Evolutionary conservation across 2,329 filamentous ascomycete genomes (phyloP), one percentile per base, ranked within the genome.

Genomic region (Botrytis tulipae): DNA sequence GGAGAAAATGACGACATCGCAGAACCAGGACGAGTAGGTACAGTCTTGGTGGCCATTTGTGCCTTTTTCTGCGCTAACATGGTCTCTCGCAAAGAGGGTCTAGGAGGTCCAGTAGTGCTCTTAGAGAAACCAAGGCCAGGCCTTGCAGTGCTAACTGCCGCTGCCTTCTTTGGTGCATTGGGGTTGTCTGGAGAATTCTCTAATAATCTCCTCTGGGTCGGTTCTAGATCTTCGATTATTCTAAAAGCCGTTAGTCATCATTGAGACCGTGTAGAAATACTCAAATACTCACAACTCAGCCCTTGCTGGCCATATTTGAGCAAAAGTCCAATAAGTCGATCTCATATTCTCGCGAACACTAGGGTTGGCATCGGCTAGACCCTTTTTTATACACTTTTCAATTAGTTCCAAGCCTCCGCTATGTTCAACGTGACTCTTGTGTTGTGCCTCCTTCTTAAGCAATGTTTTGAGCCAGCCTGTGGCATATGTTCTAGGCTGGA

Each of bases 331-430:
- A 82, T 93, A 99, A 0, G 94, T 93, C 54, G 89, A 88, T 78
- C 96, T 90, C 86, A 93, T 95, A 76, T 90, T 91, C 82, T 97
- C 94, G 78, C 96, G 90, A 63, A 98, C 95, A 44, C 91, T 92
- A 12, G 95, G 94, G 79, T 98, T 97, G 20, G 95, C 87, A 84
- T 99, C 96, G 35, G 86, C 87, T n/a, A 99, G 86, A 0, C 95
- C 93, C 81, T 94, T 97, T 82, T 92, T 94, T 80, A 99, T 89
- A 77, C 92, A 93, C 82, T 97, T 97, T 77, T 97, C 94, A 22
- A 97, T 88, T 42, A 93, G 80, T 20, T 97, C 94, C 32, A 97
- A 83, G 6, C 94, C 93, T 60, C 94, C 95, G 1, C 89, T 88
- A 80, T 97, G 93, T 81, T 98, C 95, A 74, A 98, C 86, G 59